Evolutionary conservation across 192 early-diverging fungal genomes (phyloP).

Genomic region (Backusella liffmaniae): DNA sequence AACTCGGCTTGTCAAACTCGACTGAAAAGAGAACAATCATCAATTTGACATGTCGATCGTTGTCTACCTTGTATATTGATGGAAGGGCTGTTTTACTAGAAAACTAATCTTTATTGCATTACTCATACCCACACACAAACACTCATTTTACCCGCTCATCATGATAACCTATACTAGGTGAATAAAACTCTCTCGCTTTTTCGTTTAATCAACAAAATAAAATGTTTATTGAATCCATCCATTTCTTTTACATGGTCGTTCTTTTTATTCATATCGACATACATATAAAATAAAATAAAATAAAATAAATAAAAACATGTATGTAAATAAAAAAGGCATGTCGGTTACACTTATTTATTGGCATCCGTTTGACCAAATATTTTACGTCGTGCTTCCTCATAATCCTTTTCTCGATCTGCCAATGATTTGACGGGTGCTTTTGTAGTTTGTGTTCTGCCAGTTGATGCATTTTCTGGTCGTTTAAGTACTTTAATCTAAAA

Average conservation of each 20-base stretch:
- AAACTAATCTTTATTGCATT: not conserved
- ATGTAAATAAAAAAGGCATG: too few species aligned
- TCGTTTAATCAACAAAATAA: too few species aligned
- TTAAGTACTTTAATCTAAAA: constrained; percentile 23
- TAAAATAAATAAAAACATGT: too few species aligned
- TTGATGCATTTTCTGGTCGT: constrained; percentile 10
- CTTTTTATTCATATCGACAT: too few species aligned
- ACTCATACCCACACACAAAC: too few species aligned
- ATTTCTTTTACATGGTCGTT: too few species aligned
- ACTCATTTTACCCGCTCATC: too few species aligned
- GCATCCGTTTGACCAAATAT: constrained; percentile 13
- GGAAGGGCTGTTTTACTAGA: not conserved
- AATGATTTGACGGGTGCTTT: constrained; percentile 12
- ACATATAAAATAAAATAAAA: too few species aligned
- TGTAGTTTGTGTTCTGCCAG: not conserved
- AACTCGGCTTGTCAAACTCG: not conserved
- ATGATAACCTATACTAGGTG: too few species aligned
- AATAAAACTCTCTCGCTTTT: too few species aligned
- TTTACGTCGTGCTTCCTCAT: constrained; percentile 17
- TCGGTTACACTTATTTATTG: not conserved
- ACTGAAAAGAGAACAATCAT: not conserved
- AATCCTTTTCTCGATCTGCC: constrained; percentile 17
- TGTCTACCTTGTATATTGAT: not conserved
- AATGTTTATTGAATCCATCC: too few species aligned
- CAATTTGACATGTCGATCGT: not conserved